These are phyloP conservation scores for Amylocarpus encephaloides DNA, from an alignment of 2,329 filamentous ascomycete genomes.

Conservation along the genomic window DNA sequence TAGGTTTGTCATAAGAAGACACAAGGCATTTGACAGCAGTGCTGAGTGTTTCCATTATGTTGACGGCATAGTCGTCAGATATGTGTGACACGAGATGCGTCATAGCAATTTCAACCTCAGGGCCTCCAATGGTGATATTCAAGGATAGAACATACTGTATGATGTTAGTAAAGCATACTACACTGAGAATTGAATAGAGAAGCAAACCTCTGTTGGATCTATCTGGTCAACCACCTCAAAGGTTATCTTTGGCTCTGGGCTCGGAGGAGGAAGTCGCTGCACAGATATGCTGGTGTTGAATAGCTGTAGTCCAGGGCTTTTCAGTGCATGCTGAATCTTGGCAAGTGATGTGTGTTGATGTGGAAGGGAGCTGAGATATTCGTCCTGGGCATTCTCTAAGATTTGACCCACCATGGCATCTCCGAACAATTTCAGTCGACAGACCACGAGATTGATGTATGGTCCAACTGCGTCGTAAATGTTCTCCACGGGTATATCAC, in stretches of 20 bases:
- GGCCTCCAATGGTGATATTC: too few species aligned
- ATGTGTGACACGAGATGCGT: background rate
- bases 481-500: conserved; percentile 39
- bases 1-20: background rate
- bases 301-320: conserved; percentile 31
- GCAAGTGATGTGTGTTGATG: conserved; percentile 37
- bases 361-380: conserved; percentile 31
- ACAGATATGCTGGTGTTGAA: conserved; percentile 38
- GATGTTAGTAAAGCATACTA: too few species aligned
- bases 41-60: conserved; percentile 23
- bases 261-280: conserved; percentile 26
- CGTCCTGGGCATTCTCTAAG: conserved; percentile 26
- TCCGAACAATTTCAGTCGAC: conserved; percentile 1
- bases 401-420: conserved; percentile 12
- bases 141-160: too few species aligned
- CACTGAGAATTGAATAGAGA: too few species aligned
- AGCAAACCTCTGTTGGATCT: too few species aligned
- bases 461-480: conserved; percentile 30
- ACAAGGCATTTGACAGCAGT: background rate
- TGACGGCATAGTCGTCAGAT: conserved; percentile 25
- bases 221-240: conserved; percentile 24
- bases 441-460: conserved; percentile 4
- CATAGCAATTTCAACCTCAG: too few species aligned
- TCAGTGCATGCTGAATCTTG: conserved; percentile 34
- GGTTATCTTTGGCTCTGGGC: conserved; percentile 20